phyloP scores from a whole-genome alignment of 257 asterid genomes.

The Scutellaria baicalensis region DNA sequence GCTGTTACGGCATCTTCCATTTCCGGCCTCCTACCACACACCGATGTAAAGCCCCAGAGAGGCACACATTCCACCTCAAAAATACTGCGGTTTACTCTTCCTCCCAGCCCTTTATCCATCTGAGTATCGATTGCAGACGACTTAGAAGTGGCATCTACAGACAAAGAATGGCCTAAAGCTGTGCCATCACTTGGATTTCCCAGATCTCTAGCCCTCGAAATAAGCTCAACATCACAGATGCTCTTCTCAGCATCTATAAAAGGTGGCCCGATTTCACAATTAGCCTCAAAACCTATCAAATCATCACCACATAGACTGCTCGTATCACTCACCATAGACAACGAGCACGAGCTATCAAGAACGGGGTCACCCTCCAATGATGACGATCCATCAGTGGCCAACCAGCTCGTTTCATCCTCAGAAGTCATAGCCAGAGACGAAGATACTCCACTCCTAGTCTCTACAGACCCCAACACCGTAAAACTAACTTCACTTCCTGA shows the following conservation, averaged over 20 bases:
- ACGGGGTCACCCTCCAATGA: slow-evolving; percentile 51
- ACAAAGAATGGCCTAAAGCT: slow-evolving; percentile 20
- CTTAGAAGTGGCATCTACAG: slow-evolving; percentile 28
- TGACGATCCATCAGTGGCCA: slow-evolving; percentile 36
- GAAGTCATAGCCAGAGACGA: slow-evolving; percentile 21
- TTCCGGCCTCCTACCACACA: slow-evolving; percentile 92
- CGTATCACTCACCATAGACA: slow-evolving; percentile 74
- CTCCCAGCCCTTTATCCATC: slow-evolving; percentile 26
- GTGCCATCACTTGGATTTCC: neutral
- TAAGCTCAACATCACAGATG: slow-evolving; percentile 25
- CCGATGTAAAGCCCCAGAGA: slow-evolving; percentile 73
- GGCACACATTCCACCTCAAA: slow-evolving; percentile 85
- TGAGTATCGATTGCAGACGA: slow-evolving; percentile 26
- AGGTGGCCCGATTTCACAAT: slow-evolving; percentile 29
- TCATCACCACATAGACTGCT: slow-evolving; percentile 90
- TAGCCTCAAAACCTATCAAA: slow-evolving; percentile 39
- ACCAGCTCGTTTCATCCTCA: slow-evolving; percentile 34
- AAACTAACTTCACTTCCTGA: slow-evolving; percentile 32
- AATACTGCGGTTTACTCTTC: slow-evolving; percentile 47
- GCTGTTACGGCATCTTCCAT: slow-evolving; percentile 82
- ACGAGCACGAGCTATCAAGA: slow-evolving; percentile 51
- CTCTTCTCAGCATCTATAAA: slow-evolving; percentile 36
- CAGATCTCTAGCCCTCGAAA: slow-evolving; percentile 15
- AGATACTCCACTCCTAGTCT: slow-evolving; percentile 21
- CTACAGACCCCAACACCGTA: slow-evolving; percentile 15